A percentile compares a stretch with the other conserved stretches of the same genome.
Conservation (phyloP, 768 basidiomycete genomes). For the Mycena indigotica region DNA sequence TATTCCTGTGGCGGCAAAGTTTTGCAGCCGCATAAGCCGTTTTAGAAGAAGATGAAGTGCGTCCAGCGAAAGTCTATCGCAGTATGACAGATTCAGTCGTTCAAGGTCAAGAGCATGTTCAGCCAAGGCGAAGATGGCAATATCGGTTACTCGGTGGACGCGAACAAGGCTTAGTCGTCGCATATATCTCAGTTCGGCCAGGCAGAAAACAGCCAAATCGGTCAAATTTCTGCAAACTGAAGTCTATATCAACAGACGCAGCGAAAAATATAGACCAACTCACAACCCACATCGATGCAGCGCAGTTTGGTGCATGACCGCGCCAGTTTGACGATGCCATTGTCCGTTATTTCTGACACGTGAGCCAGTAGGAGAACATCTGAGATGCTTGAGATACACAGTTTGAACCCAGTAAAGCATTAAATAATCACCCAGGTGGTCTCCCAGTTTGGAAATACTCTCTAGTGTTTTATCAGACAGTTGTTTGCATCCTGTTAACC, state of each 20-base stretch:
- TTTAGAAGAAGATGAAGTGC: constrained; percentile 73
- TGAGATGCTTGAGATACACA: no score
- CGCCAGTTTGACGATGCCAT: constrained; percentile 65
- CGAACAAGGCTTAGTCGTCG: constrained; percentile 80
- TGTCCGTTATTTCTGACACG: constrained; percentile 79
- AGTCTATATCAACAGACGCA: constrained; percentile 10
- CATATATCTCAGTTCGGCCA: constrained; percentile 68
- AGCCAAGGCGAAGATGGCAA: constrained; percentile 75
- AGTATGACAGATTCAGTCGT: constrained; percentile 85
- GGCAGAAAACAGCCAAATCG: constrained; percentile 81
- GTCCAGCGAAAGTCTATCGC: constrained; percentile 75
- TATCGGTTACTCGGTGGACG: constrained; percentile 81
- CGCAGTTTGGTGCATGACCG: constrained; percentile 72
- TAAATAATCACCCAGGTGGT: no score
- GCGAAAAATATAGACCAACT: constrained; percentile 32
- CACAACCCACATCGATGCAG: constrained; percentile 87
- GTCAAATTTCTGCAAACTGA: constrained; percentile 81
- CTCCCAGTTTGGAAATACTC: constrained; percentile 70
- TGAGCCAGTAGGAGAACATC: constrained; percentile 82
- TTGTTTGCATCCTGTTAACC: constrained; percentile 73
- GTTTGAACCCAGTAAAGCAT: no score
- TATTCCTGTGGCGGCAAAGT: constrained; percentile 81
- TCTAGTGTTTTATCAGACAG: constrained; percentile 75
- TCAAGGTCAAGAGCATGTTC: constrained; percentile 72
- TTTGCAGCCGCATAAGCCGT: constrained; percentile 59